Evolutionary conservation across 1,284 basidiomycete genomes (phyloP).

Genomic region (Ustilago esculenta): DNA sequence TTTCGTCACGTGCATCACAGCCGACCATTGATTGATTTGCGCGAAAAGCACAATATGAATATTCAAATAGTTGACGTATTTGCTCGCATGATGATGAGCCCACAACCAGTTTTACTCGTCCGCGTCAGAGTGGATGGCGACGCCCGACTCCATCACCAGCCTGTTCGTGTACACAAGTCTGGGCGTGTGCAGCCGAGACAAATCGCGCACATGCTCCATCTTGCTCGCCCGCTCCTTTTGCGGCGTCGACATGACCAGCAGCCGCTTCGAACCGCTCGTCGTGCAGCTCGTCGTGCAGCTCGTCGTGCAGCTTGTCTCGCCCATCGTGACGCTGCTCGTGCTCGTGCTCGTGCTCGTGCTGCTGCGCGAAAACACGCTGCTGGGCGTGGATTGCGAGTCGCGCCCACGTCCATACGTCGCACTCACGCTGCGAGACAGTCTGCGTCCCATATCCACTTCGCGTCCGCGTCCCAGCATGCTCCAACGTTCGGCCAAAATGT

Average conservation of each 20-base stretch:
- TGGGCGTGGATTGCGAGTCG: slow-evolving; percentile 17
- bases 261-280: slow-evolving; percentile 5
- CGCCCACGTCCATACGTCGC: slow-evolving; percentile 10
- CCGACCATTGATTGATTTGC: too few species aligned
- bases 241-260: slow-evolving; percentile 40
- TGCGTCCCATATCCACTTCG: slow-evolving; percentile 42
- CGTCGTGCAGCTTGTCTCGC: too few species aligned
- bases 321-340: too few species aligned
- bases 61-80: too few species aligned
- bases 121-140: slow-evolving; percentile 17
- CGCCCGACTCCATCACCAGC: slow-evolving; percentile 32
- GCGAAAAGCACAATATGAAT: too few species aligned
- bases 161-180: slow-evolving; percentile 24
- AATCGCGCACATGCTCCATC: slow-evolving; percentile 1
- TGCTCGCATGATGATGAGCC: too few species aligned
- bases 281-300: too few species aligned
- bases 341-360: slow-evolving; percentile 7
- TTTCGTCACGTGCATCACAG: too few species aligned
- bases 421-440: slow-evolving; percentile 43
- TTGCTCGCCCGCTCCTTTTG: slow-evolving; percentile 22
- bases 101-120: too few species aligned
- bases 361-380: slow-evolving; percentile 30
- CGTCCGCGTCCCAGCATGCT: slow-evolving; percentile 31
- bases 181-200: slow-evolving; percentile 19
- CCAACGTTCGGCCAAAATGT: slow-evolving; percentile 19